These are phyloP conservation scores for Amphichorda felina DNA, from an alignment of 2,329 filamentous ascomycete species.

Conservation along the genomic window DNA sequence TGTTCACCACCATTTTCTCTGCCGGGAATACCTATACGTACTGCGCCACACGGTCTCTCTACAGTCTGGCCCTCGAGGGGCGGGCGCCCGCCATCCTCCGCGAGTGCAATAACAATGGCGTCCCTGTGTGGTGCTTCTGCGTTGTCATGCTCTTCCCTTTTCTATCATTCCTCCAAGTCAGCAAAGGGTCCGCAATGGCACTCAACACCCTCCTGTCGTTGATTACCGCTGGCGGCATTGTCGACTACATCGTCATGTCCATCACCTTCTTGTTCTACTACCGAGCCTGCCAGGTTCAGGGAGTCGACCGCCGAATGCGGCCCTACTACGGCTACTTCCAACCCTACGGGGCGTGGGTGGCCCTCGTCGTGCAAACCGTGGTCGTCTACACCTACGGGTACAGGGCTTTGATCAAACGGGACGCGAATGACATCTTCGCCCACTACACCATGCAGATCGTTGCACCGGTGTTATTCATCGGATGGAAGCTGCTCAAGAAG, in stretches of 20 bases:
- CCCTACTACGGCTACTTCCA: slow-evolving; percentile 49
- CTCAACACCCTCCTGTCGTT: slow-evolving; percentile 43
- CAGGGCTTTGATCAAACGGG: slow-evolving; percentile 35
- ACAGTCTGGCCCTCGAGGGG: slow-evolving; percentile 36
- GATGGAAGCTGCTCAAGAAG: slow-evolving; percentile 52
- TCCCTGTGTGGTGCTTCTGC: slow-evolving; percentile 45
- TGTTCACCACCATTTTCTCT: slow-evolving; percentile 29
- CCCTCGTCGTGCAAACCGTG: slow-evolving; percentile 25
- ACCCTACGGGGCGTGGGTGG: slow-evolving; percentile 41
- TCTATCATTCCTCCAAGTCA: slow-evolving; percentile 39
- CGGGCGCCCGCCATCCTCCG: slow-evolving; percentile 39
- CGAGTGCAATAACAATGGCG: slow-evolving; percentile 47
- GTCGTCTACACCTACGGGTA: slow-evolving; percentile 45
- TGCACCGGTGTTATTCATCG: slow-evolving; percentile 38
- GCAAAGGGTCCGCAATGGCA: slow-evolving; percentile 32
- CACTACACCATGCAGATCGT: slow-evolving; percentile 48
- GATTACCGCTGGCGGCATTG: slow-evolving; percentile 44
- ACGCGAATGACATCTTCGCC: slow-evolving; percentile 31
- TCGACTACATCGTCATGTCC: slow-evolving; percentile 48
- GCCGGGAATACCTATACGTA: slow-evolving; percentile 39
- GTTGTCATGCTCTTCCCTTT: slow-evolving; percentile 41
- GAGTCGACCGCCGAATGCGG: slow-evolving; percentile 35
- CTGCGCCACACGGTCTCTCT: slow-evolving; percentile 35
- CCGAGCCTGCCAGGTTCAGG: slow-evolving; percentile 39
- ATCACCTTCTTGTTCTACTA: slow-evolving; percentile 34